A percentile compares a stretch with the other conserved stretches of the same genome.
Conservation (phyloP, 2,329 filamentous ascomycete genomes). For the Aspergillus sp. region DNA sequence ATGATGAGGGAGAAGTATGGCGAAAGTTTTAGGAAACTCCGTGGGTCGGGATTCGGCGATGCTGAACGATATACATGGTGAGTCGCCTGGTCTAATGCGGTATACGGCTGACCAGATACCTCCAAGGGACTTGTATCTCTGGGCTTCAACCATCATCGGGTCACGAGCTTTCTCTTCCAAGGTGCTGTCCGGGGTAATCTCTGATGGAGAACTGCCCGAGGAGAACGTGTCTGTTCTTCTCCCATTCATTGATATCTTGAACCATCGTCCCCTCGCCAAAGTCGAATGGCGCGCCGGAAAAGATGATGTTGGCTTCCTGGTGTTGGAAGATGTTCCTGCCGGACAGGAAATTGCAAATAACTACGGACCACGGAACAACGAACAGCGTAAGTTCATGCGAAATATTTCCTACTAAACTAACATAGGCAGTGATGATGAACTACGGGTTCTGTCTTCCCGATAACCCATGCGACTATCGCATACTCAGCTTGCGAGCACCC, state of each 20-base stretch:
- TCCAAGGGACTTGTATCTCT: conserved; percentile 36
- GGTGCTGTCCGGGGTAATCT: conserved; percentile 29
- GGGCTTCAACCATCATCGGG: conserved; percentile 37
- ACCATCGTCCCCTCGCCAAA: conserved; percentile 55
- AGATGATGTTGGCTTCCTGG: conserved; percentile 31
- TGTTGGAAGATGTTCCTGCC: conserved; percentile 39
- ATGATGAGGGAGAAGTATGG: conserved; percentile 32
- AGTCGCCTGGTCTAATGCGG: too few relatives aligned
- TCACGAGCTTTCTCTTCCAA: conserved; percentile 37
- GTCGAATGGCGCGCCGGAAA: conserved; percentile 49
- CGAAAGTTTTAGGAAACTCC: conserved; percentile 20
- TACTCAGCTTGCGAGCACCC: conserved; percentile 31
- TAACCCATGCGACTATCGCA: conserved; percentile 37
- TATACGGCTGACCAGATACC: too few relatives aligned
- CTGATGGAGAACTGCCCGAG: conserved; percentile 31
- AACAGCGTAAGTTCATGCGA: conserved; percentile 40
- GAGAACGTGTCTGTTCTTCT: conserved; percentile 61
- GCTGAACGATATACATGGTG: conserved; percentile 32
- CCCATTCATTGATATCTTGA: conserved; percentile 62
- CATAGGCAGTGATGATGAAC: conserved; percentile 32
- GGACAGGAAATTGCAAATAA: conserved; percentile 57
- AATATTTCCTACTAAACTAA: neutral
- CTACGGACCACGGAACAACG: conserved; percentile 68
- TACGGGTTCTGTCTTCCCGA: conserved; percentile 38
- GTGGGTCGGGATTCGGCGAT: conserved; percentile 21